Base-by-base conservation (phyloP, 768 basidiomycete species). In the Amanita pseudoporphyria region DNA sequence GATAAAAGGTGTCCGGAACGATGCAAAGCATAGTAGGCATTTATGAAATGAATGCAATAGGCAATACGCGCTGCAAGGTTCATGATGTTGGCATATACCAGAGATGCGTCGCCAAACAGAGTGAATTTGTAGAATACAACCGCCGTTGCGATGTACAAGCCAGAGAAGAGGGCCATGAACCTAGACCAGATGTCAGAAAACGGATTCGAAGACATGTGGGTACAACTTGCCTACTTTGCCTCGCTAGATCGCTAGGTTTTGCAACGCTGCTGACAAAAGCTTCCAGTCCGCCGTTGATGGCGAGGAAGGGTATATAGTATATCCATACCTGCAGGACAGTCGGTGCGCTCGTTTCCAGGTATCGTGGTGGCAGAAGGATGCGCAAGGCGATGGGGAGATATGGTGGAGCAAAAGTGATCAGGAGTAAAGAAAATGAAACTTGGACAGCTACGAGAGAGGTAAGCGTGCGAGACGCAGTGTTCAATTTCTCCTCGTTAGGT, bases 251-350 rank as follows among this genome's bases (percentile, higher is more conserved):
- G 1, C 64, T 57, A 0, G 84, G 72, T 1, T 73, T 71, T 1
- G 91, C 87, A 1, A 83, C 81, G 48, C 88, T 84, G 2, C 87
- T 79, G 56, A 95, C 73, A 64, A 96, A 94, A 0, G 94, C 90
- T 61, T 99, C 96, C 14, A 95, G 67, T 0, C 88, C 78, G 2
- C 96, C 96, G 60, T 99, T 99, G 55, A 91, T 67, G 5, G 87
- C 87, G 58, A 99, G 75, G 18, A 87, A 75, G 0, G 96, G 96
- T 55, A 98, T 84, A 57, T 94, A 95, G 71, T 78, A 84, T 19
- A 90, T 65, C 79, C 93, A 99, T 1, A 84, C 79, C 10, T 67
- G 64, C 5, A 99, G 77, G 32, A 95, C 84, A 12, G 65, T 54
- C 0, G 90, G 84, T 0, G 94, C 93, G 37, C 87, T 89, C 0